phyloP scores from a whole-genome alignment of 2,329 filamentous ascomycete genomes.

The Paramyrothecium sp. region DNA sequence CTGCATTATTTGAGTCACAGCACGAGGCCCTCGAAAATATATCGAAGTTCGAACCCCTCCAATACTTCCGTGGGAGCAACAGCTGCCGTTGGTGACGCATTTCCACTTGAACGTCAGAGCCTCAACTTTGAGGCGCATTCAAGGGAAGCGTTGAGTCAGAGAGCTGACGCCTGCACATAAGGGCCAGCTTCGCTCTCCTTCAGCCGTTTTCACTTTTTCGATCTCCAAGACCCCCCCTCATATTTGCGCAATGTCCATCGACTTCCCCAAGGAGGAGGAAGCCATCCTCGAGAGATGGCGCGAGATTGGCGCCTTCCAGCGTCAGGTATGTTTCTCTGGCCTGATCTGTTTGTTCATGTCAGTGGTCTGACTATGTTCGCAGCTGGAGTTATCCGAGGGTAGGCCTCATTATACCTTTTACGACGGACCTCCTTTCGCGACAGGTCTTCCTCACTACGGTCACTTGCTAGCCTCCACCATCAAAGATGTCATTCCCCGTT shows the following conservation, averaged over 20 bases:
- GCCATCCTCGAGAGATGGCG: conserved; percentile 81
- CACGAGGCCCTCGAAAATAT: not conserved
- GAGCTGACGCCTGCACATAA: not conserved
- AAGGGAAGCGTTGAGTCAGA: not conserved
- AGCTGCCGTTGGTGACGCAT: not conserved
- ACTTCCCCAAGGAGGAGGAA: conserved; percentile 92
- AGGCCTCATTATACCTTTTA: conserved; percentile 91
- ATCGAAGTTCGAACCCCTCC: not conserved
- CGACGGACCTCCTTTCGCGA: conserved; percentile 80
- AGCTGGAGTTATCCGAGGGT: conserved; percentile 77
- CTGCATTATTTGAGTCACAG: not conserved
- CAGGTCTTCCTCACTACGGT: conserved; percentile 63
- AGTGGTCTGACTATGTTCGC: not conserved
- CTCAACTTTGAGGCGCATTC: not conserved
- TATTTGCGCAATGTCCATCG: conserved; percentile 67
- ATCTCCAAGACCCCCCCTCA: not conserved
- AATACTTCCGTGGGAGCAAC: not conserved
- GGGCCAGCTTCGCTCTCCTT: not conserved
- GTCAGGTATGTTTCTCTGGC: conserved; percentile 55
- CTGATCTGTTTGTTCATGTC: too few species aligned
- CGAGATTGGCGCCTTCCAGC: conserved; percentile 87
- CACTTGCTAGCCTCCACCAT: conserved; percentile 90
- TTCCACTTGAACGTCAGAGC: not conserved
- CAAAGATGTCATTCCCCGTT: conserved; percentile 94
- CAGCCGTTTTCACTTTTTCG: not conserved